Evolutionary conservation across 1,284 basidiomycete species (phyloP).

Genomic region (Sanguinoderma infundibulare): DNA sequence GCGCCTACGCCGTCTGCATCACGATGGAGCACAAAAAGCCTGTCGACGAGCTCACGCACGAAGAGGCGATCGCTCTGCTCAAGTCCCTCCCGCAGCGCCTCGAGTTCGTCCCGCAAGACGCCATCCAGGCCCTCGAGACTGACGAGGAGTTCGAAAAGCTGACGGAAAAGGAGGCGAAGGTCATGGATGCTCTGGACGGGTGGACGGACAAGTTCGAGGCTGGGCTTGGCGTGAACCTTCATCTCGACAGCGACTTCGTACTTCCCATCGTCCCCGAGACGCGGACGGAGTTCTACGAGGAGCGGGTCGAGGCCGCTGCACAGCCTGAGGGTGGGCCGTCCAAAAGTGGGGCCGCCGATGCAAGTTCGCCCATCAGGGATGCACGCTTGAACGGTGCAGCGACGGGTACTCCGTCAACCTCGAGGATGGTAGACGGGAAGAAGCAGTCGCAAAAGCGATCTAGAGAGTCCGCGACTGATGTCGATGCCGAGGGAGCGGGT

Average conservation of each 20-base stretch:
- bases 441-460: neutral
- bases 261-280: neutral
- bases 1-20: conserved; percentile 16
- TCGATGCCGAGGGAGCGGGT: neutral
- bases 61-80: conserved; percentile 24
- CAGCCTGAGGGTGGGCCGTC: neutral
- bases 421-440: neutral
- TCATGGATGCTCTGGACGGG: neutral
- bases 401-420: neutral
- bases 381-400: neutral
- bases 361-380: neutral
- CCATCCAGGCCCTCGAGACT: neutral
- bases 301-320: neutral
- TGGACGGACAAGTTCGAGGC: neutral
- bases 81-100: conserved; percentile 21
- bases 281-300: conserved; percentile 1
- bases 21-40: conserved; percentile 18
- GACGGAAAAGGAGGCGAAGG: neutral
- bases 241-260: too few relatives aligned
- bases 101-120: conserved; percentile 12
- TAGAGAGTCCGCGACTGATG: neutral
- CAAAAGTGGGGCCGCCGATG: neutral
- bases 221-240: neutral
- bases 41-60: conserved; percentile 22
- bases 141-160: neutral